phyloP scores from a whole-genome alignment of 495 filamentous ascomycete genomes.

The Penicillium crystallinum region DNA sequence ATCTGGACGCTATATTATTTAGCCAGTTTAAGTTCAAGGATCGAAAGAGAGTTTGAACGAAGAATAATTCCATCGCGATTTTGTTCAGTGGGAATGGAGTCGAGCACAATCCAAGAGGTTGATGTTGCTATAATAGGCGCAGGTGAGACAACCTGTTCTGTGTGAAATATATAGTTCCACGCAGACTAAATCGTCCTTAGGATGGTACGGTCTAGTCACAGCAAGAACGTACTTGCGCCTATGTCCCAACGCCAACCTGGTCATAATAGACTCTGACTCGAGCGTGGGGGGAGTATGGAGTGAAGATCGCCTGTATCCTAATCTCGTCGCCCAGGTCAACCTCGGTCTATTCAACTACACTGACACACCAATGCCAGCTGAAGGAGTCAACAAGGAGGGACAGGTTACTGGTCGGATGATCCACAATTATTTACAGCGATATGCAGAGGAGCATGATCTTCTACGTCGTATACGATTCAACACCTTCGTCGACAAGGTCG shows the following conservation, averaged over 20 bases:
- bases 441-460: slow-evolving; percentile 16
- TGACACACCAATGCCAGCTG: slow-evolving; percentile 12
- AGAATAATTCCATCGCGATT: too few relatives aligned
- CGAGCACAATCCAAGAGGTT: too few relatives aligned
- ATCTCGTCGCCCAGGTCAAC: slow-evolving; percentile 15
- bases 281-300: slow-evolving; percentile 59
- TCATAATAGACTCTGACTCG: slow-evolving; percentile 39
- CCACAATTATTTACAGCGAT: slow-evolving; percentile 14
- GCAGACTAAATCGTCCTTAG: too few relatives aligned
- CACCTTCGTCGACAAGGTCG: slow-evolving; percentile 7
- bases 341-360: slow-evolving; percentile 18
- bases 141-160: too few relatives aligned
- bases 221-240: slow-evolving; percentile 52
- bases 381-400: slow-evolving; percentile 7
- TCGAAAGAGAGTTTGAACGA: too few relatives aligned
- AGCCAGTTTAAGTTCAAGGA: too few relatives aligned
- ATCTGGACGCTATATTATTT: too few relatives aligned
- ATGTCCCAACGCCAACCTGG: slow-evolving; percentile 25
- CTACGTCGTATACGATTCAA: slow-evolving; percentile 14
- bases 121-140: too few relatives aligned
- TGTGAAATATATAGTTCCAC: too few relatives aligned
- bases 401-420: slow-evolving; percentile 16
- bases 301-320: slow-evolving; percentile 47
- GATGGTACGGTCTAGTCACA: slow-evolving; percentile 44
- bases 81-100: too few relatives aligned